These are phyloP conservation scores for Aspergillus vadensis DNA, from an alignment of 2,329 filamentous ascomycete genomes.

Conservation along the genomic window DNA sequence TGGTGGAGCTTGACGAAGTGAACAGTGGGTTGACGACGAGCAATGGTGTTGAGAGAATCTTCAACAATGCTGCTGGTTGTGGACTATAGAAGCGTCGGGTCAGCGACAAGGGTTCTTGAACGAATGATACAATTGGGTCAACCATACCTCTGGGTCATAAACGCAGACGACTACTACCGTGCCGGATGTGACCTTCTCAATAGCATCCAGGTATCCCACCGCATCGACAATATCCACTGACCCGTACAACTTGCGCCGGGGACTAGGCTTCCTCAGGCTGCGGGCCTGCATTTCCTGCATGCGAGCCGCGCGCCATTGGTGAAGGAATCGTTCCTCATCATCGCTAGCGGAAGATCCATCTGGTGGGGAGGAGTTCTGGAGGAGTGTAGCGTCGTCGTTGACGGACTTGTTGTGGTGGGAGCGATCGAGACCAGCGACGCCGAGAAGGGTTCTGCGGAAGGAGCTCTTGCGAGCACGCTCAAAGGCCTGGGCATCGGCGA, in stretches of 20 bases:
- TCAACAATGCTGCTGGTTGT: slow-evolving; percentile 78
- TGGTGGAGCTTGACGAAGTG: slow-evolving; percentile 92
- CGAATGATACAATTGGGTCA: not conserved
- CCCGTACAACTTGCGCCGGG: slow-evolving; percentile 76
- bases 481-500: slow-evolving; percentile 53
- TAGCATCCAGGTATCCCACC: slow-evolving; percentile 89
- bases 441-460: slow-evolving; percentile 48
- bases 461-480: slow-evolving; percentile 51
- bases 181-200: slow-evolving; percentile 81
- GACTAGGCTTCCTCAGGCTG: slow-evolving; percentile 69
- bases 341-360: slow-evolving; percentile 51
- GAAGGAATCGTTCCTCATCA: slow-evolving; percentile 79
- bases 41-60: slow-evolving; percentile 72
- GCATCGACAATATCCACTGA: slow-evolving; percentile 83
- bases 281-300: slow-evolving; percentile 73
- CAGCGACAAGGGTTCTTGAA: not conserved
- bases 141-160: slow-evolving; percentile 78
- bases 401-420: slow-evolving; percentile 25
- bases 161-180: slow-evolving; percentile 92
- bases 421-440: slow-evolving; percentile 37
- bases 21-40: slow-evolving; percentile 67
- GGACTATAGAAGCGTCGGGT: slow-evolving; percentile 56
- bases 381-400: slow-evolving; percentile 26
- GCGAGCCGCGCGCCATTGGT: slow-evolving; percentile 79
- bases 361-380: slow-evolving; percentile 27